phyloP scores from a whole-genome alignment of 2,329 filamentous ascomycete species.

The Botryotinia narcissicola region DNA sequence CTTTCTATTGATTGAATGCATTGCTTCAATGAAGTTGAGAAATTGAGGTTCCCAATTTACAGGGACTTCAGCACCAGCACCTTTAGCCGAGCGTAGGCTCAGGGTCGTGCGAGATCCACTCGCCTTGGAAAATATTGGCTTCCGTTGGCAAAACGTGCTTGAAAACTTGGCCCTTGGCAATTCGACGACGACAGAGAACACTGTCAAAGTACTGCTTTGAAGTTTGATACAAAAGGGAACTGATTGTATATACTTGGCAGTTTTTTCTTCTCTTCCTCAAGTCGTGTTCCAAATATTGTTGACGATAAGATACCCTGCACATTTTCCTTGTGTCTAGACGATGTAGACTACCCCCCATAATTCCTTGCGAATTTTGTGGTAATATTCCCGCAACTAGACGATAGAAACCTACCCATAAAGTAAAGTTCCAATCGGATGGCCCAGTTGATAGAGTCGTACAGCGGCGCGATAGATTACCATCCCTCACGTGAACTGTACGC shows the following conservation, averaged over 20 bases:
- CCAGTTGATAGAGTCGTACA: background rate
- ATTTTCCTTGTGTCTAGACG: background rate
- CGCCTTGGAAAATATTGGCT: constrained; percentile 10
- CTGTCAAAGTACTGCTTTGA: background rate
- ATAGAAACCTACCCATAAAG: background rate
- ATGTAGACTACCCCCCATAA: background rate
- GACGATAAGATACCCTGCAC: background rate
- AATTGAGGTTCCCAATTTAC: background rate
- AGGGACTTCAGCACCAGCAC: background rate
- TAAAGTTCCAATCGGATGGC: background rate
- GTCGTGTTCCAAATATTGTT: background rate
- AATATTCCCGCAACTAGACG: background rate
- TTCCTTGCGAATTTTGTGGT: background rate
- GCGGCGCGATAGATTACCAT: background rate
- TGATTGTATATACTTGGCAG: background rate
- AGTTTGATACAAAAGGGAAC: background rate
- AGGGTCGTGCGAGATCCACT: background rate
- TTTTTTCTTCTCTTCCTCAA: background rate
- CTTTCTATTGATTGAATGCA: background rate
- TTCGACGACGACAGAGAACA: background rate
- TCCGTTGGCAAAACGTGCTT: constrained; percentile 8
- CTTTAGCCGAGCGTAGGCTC: constrained; percentile 6
- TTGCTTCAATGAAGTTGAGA: constrained; percentile 2
- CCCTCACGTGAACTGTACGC: background rate
- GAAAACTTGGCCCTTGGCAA: constrained; percentile 7